phyloP scores from a whole-genome alignment of 106 monocot genomes.

The Agapanthus africanus region DNA sequence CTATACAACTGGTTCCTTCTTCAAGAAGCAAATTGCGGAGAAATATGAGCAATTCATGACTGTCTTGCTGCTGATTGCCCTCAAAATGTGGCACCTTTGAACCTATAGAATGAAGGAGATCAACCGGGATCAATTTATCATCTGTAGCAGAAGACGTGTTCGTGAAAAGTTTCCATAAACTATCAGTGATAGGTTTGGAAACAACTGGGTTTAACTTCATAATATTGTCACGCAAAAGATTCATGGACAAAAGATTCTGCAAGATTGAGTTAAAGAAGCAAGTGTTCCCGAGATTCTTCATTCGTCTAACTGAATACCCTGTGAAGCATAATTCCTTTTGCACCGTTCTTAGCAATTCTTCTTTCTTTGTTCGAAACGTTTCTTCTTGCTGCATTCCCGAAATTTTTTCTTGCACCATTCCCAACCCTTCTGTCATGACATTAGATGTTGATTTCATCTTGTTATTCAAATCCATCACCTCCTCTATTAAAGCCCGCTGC shows the following conservation, averaged over 20 bases:
- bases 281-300: conserved; percentile 61
- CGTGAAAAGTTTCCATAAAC: conserved; percentile 48
- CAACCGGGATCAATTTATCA: conserved; percentile 26
- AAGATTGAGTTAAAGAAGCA: conserved; percentile 56
- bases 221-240: conserved; percentile 34
- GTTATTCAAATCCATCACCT: neutral
- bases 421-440: conserved; percentile 7
- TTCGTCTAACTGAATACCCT: conserved; percentile 41
- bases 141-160: conserved; percentile 28
- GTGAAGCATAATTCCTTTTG: no score
- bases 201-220: conserved; percentile 11
- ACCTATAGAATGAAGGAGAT: conserved; percentile 51
- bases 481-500: conserved; percentile 35
- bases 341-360: no score
- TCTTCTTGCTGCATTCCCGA: no score
- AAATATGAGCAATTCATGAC: conserved; percentile 70
- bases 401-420: neutral
- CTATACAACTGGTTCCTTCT: conserved; percentile 28
- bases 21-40: conserved; percentile 48
- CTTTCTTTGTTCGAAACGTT: no score
- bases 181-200: conserved; percentile 41
- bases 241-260: conserved; percentile 47
- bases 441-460: neutral
- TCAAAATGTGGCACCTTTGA: conserved; percentile 50
- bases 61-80: conserved; percentile 75